Evolutionary conservation across 306 rosid species (phyloP).

Genomic region (Delonix regia): DNA sequence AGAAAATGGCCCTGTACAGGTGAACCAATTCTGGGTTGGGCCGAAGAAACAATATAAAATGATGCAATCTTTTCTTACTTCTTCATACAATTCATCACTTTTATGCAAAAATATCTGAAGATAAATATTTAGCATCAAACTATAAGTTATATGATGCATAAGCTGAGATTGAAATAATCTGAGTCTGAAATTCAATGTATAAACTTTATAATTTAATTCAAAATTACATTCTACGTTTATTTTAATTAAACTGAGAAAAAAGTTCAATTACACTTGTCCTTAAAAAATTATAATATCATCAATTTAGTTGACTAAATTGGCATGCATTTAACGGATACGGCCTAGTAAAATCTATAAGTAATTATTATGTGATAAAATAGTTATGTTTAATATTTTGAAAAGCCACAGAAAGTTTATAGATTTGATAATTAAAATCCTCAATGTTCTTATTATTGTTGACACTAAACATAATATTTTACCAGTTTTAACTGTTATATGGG

Average conservation of each 20-base stretch:
- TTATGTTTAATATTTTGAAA: neutral
- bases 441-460: neutral
- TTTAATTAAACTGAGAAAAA: no score
- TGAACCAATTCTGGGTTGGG: neutral
- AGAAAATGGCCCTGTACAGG: neutral
- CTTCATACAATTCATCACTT: neutral
- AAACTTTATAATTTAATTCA: no score
- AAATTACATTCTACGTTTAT: no score
- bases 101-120: neutral
- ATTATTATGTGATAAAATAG: neutral
- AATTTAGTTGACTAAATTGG: no score
- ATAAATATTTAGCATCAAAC: neutral
- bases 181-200: no score
- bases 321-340: neutral
- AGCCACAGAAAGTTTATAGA: neutral
- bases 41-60: neutral
- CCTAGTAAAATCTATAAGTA: neutral
- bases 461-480: no score
- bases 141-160: neutral
- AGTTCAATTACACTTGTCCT: no score
- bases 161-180: no score
- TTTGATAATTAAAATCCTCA: no score
- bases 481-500: no score
- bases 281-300: no score
- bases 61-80: neutral